phyloP scores from a whole-genome alignment of 805 yeast genomes.

The Ogataea paradorogensis region DNA sequence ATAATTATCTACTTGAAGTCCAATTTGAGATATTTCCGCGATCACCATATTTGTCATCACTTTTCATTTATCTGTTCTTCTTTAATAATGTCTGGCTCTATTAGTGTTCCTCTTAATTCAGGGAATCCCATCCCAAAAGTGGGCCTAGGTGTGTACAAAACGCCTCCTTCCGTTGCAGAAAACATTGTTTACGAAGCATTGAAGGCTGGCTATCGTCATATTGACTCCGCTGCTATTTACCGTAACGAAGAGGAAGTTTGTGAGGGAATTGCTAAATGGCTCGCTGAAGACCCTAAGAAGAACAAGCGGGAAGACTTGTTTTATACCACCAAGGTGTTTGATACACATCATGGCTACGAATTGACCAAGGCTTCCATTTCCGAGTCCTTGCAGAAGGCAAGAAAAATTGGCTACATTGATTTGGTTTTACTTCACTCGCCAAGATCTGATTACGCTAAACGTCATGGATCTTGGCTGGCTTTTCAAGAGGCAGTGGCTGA shows the following conservation, averaged over 20 bases:
- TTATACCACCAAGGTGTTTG: constrained; percentile 40
- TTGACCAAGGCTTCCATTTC: constrained; percentile 42
- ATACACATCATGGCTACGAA: constrained; percentile 34
- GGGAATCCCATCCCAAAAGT: constrained; percentile 55
- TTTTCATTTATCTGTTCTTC: not conserved
- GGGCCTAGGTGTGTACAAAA: constrained; percentile 53
- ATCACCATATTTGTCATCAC: not conserved
- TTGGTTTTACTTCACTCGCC: constrained; percentile 56
- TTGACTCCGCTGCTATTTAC: constrained; percentile 72
- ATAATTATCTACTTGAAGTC: not conserved
- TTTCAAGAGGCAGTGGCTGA: constrained; percentile 52
- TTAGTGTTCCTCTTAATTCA: constrained; percentile 40
- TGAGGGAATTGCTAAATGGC: constrained; percentile 51
- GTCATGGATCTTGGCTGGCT: constrained; percentile 53
- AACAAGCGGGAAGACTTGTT: constrained; percentile 38
- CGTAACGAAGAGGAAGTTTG: constrained; percentile 61
- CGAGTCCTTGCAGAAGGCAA: constrained; percentile 40
- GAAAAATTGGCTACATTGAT: constrained; percentile 50
- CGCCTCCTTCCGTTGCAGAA: constrained; percentile 39
- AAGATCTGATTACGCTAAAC: constrained; percentile 36
- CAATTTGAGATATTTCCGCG: not conserved
- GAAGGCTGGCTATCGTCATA: constrained; percentile 64
- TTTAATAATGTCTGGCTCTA: constrained; percentile 3
- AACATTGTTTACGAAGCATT: constrained; percentile 57
- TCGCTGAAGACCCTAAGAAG: constrained; percentile 23